Conservation (phyloP, 164 flowering plant genomes). For the Magnolia sinica region DNA sequence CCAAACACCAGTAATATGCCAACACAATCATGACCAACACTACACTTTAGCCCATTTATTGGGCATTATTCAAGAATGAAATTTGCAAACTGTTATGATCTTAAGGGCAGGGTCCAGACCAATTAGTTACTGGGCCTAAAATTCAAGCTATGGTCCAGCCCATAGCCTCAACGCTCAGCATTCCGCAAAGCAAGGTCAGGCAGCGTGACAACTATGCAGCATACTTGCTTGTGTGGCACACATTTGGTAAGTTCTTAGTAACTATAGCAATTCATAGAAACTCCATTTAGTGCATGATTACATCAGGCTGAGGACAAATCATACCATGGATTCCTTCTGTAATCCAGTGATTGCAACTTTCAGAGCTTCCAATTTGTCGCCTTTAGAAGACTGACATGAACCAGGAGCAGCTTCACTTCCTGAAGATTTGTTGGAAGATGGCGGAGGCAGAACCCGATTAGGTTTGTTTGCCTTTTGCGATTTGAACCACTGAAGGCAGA, state of each 20-base stretch:
- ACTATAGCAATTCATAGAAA: not conserved
- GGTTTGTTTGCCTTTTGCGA: constrained; percentile 75
- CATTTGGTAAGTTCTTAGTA: not conserved
- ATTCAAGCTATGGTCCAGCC: not conserved
- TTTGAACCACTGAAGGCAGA: constrained; percentile 73
- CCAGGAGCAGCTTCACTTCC: constrained; percentile 34
- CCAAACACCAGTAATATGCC: not conserved
- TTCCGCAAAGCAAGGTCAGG: not conserved
- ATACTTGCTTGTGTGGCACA: not conserved
- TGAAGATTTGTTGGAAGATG: constrained; percentile 29
- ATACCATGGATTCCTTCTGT: constrained; percentile 52
- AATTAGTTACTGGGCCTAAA: not conserved
- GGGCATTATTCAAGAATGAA: not conserved
- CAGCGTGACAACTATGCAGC: not conserved
- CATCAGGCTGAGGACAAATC: not conserved
- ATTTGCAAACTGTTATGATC: not conserved
- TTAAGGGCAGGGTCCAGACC: not conserved
- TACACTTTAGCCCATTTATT: not conserved
- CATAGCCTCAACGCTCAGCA: not conserved
- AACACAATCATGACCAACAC: not conserved
- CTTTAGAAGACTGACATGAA: constrained; percentile 30
- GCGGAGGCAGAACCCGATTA: constrained; percentile 58
- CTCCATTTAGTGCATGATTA: not conserved
- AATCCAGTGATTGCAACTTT: constrained; percentile 61
- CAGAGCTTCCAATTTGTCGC: constrained; percentile 56